Evolutionary conservation across 2,329 filamentous ascomycete species (phyloP).

Genomic region (Trichoderma citrinoviride): DNA sequence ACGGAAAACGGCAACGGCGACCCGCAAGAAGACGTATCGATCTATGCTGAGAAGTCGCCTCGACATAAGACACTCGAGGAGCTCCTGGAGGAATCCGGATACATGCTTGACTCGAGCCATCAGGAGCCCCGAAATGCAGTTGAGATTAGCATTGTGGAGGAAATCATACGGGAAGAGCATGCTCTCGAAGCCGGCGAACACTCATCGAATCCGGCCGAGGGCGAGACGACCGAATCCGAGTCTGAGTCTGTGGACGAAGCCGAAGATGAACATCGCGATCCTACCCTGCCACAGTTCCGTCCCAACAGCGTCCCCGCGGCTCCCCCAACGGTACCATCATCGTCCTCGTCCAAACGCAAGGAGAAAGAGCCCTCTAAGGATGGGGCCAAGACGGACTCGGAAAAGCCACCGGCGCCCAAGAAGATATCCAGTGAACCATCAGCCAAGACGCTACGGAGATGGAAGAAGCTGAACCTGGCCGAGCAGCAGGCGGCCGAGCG

Average conservation of each 20-base stretch:
- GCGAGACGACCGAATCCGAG: slow-evolving; percentile 22
- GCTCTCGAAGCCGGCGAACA: background rate
- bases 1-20: slow-evolving; percentile 22
- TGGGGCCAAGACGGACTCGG: background rate
- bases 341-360: background rate
- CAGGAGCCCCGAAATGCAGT: slow-evolving; percentile 33
- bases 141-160: slow-evolving; percentile 33
- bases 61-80: slow-evolving; percentile 34
- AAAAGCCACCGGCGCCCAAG: background rate
- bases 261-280: slow-evolving; percentile 46
- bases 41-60: slow-evolving; percentile 23
- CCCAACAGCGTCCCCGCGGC: slow-evolving; percentile 46
- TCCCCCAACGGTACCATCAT: slow-evolving; percentile 20
- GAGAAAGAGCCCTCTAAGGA: slow-evolving; percentile 7
- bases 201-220: slow-evolving; percentile 5
- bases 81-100: slow-evolving; percentile 46
- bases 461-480: slow-evolving; percentile 59
- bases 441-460: slow-evolving; percentile 41
- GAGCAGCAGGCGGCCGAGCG: slow-evolving; percentile 67
- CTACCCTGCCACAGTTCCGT: slow-evolving; percentile 66
- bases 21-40: slow-evolving; percentile 1
- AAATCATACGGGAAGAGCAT: slow-evolving; percentile 28
- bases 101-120: slow-evolving; percentile 37
- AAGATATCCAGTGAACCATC: slow-evolving; percentile 27
- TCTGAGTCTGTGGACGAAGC: slow-evolving; percentile 25